Evolutionary conservation across 192 early-diverging fungal genomes (phyloP).

Genomic region (Phlyctochytrium arcticum): DNA sequence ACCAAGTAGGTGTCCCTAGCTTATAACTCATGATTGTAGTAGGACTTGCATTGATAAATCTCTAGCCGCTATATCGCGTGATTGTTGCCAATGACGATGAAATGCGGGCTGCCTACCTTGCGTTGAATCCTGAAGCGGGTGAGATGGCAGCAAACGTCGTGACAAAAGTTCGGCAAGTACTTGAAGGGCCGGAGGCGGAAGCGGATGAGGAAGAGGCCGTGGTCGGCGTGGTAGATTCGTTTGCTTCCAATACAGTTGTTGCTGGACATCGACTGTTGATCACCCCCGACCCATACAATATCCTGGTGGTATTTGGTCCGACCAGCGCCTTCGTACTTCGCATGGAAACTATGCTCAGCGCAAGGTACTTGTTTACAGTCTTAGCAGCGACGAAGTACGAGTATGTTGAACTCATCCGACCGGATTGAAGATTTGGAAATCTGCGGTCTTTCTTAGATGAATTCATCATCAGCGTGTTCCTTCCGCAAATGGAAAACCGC

Average conservation of each 20-base stretch:
- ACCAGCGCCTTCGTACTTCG: constrained; percentile 58
- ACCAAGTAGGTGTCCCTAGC: neutral
- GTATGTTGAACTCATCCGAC: too few species aligned
- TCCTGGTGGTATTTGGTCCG: constrained; percentile 65
- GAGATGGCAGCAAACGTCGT: neutral
- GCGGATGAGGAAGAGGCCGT: constrained; percentile 1
- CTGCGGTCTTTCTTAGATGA: constrained; percentile 70
- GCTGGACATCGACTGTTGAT: constrained; percentile 65
- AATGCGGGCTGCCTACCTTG: constrained; percentile 1
- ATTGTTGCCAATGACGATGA: constrained; percentile 5
- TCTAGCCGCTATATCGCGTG: constrained; percentile 11
- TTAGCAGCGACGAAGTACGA: too few species aligned
- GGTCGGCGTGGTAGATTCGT: constrained; percentile 58
- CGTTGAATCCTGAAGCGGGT: constrained; percentile 7
- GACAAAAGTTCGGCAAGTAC: neutral
- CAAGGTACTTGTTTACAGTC: too few species aligned
- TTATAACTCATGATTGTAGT: neutral
- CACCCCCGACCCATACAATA: constrained; percentile 62
- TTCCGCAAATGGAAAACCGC: constrained; percentile 82
- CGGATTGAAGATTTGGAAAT: constrained; percentile 35
- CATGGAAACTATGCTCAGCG: constrained; percentile 49
- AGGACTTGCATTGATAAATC: neutral
- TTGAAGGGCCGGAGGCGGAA: neutral
- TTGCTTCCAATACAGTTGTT: constrained; percentile 52
- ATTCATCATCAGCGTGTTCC: constrained; percentile 73